phyloP scores from a whole-genome alignment of 768 basidiomycete species.

The Mycena indigotica region DNA sequence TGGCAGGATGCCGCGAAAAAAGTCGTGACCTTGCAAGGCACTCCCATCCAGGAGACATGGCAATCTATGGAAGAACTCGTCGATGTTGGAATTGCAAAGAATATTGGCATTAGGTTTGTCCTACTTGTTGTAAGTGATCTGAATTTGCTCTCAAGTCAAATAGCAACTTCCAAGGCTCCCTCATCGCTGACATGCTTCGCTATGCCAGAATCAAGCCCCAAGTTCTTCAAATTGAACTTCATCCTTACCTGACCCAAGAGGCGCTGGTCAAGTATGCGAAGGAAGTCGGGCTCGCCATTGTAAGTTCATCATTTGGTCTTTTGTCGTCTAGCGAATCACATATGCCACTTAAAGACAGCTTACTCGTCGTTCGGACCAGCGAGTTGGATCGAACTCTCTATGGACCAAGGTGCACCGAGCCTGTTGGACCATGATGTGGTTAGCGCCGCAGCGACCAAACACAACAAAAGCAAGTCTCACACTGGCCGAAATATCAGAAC shows the following conservation, averaged over 20 bases:
- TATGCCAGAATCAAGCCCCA: constrained; percentile 77
- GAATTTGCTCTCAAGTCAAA: constrained; percentile 1
- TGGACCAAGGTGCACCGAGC: constrained; percentile 51
- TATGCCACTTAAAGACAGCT: no score
- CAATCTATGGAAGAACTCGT: constrained; percentile 77
- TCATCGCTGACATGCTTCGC: constrained; percentile 75
- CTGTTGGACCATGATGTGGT: constrained; percentile 56
- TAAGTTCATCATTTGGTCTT: no score
- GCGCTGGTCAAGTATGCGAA: constrained; percentile 59
- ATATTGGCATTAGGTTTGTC: constrained; percentile 77
- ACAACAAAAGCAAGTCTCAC: constrained; percentile 50
- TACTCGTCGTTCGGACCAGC: constrained; percentile 58
- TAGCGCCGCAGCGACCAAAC: constrained; percentile 45
- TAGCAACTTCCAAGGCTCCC: constrained; percentile 74
- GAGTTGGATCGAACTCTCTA: constrained; percentile 66
- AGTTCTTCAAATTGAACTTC: constrained; percentile 69
- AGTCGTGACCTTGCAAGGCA: constrained; percentile 44
- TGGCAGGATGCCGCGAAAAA: constrained; percentile 78
- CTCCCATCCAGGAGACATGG: constrained; percentile 84
- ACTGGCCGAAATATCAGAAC: background rate
- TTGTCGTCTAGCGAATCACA: no score
- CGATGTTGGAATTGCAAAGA: constrained; percentile 68
- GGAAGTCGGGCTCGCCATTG: constrained; percentile 56
- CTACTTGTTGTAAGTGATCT: background rate
- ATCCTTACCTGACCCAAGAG: constrained; percentile 70